Percentiles rank a stretch among this genome's conserved stretches.
These are phyloP conservation scores for Trichoderma asperelloides DNA, from an alignment of 495 filamentous ascomycete genomes.

Conservation along the genomic window DNA sequence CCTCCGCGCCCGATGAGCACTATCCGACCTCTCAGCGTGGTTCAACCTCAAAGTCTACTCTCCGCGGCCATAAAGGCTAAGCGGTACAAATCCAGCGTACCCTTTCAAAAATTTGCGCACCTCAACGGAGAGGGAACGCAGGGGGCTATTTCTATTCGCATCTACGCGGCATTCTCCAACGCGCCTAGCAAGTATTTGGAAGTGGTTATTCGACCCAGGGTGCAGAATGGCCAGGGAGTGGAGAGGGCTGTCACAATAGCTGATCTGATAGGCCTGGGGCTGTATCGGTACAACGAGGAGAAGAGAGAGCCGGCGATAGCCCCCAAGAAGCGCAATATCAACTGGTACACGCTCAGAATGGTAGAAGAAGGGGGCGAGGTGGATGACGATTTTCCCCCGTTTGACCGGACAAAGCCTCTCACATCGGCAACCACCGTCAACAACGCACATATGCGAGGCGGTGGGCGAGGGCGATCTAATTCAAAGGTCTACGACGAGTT, in stretches of 20 bases:
- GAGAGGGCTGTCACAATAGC: slow-evolving; percentile 67
- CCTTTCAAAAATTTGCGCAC: slow-evolving; percentile 77
- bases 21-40: slow-evolving; percentile 68
- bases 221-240: slow-evolving; percentile 56
- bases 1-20: slow-evolving; percentile 88
- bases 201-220: slow-evolving; percentile 66
- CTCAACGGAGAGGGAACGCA: slow-evolving; percentile 77
- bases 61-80: slow-evolving; percentile 63
- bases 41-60: slow-evolving; percentile 70
- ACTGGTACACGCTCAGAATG: slow-evolving; percentile 88
- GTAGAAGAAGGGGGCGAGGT: slow-evolving; percentile 82
- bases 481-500: slow-evolving; percentile 91
- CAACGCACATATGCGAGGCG: slow-evolving; percentile 43
- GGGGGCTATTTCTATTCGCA: slow-evolving; percentile 73
- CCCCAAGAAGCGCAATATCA: slow-evolving; percentile 67
- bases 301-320: slow-evolving; percentile 62
- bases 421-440: slow-evolving; percentile 87
- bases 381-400: slow-evolving; percentile 87
- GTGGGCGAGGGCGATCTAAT: slow-evolving; percentile 57
- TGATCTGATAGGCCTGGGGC: slow-evolving; percentile 80
- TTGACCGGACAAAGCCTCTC: slow-evolving; percentile 70
- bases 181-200: slow-evolving; percentile 63
- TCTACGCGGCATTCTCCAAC: slow-evolving; percentile 78
- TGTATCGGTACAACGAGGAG: slow-evolving; percentile 84
- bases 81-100: slow-evolving; percentile 68